These are phyloP conservation scores for Thelonectria discophora DNA, from an alignment of 2,329 filamentous ascomycete species.

Conservation along the genomic window DNA sequence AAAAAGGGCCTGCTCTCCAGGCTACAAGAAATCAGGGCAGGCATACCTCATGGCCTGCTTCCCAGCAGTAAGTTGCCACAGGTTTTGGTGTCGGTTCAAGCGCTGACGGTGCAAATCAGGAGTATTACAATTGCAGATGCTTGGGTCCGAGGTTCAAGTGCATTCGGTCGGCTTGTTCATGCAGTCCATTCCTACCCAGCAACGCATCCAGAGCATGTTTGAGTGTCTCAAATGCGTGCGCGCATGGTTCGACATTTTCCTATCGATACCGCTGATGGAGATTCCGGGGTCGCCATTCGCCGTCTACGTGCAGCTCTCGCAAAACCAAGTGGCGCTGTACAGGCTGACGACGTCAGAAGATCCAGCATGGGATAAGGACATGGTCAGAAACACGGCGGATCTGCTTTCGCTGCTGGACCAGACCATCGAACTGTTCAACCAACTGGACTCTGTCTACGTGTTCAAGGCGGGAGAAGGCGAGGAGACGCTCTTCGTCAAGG, in stretches of 20 bases:
- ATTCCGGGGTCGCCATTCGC: conserved; percentile 47
- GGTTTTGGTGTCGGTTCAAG: background rate
- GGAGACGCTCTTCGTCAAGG: conserved; percentile 46
- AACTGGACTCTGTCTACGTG: conserved; percentile 40
- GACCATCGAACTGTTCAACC: conserved; percentile 45
- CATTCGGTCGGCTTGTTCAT: conserved; percentile 47
- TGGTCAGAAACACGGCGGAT: conserved; percentile 48
- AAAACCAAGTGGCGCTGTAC: conserved; percentile 50
- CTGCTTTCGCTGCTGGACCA: conserved; percentile 48
- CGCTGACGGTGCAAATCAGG: conserved; percentile 35
- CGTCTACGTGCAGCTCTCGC: conserved; percentile 47
- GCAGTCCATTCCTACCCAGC: conserved; percentile 43
- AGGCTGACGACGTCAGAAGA: conserved; percentile 51
- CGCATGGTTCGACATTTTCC: conserved; percentile 49
- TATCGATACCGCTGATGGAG: conserved; percentile 43
- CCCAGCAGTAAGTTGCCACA: conserved; percentile 40
- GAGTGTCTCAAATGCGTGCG: conserved; percentile 48
- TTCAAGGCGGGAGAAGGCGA: conserved; percentile 42
- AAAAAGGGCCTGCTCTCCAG: conserved; percentile 44
- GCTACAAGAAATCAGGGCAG: conserved; percentile 40
- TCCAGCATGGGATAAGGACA: conserved; percentile 52
- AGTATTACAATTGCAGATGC: conserved; percentile 43
- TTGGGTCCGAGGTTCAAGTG: conserved; percentile 45
- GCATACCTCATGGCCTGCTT: conserved; percentile 35
- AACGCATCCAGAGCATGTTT: conserved; percentile 49